phyloP scores from a whole-genome alignment of 306 rosid species.

The Sindora glabra region DNA sequence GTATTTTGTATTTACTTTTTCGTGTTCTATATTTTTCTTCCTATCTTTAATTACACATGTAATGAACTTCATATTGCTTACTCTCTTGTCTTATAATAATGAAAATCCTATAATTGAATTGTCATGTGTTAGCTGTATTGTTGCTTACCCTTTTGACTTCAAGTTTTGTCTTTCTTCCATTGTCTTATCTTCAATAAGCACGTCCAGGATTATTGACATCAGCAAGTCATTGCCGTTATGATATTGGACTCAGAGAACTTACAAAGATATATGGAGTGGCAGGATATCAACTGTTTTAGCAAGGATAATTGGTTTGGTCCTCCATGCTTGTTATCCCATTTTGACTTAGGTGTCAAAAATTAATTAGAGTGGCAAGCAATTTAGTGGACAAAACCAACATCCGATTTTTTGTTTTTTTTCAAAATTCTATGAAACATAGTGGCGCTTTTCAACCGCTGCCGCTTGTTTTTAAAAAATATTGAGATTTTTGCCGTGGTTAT shows the following conservation, averaged over 20 bases:
- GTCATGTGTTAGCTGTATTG: not conserved
- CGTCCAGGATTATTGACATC: slow-evolving; percentile 44
- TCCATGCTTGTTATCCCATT: not conserved
- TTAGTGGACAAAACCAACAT: too few species aligned
- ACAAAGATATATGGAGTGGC: slow-evolving; percentile 92
- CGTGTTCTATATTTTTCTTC: too few species aligned
- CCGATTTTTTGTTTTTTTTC: too few species aligned
- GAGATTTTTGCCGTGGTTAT: too few species aligned
- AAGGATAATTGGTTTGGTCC: too few species aligned
- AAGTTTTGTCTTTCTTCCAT: not conserved
- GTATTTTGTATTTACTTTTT: not conserved
- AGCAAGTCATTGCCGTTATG: slow-evolving; percentile 71
- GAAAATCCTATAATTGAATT: not conserved
- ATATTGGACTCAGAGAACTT: slow-evolving; percentile 77
- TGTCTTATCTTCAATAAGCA: slow-evolving; percentile 17
- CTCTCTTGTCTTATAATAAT: not conserved
- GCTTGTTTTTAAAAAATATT: too few species aligned
- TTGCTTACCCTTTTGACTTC: not conserved
- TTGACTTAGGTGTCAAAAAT: not conserved
- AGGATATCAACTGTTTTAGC: slow-evolving; percentile 34
- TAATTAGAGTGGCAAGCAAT: too few species aligned
- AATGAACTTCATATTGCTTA: not conserved
- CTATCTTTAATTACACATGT: not conserved
- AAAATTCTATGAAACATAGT: too few species aligned
- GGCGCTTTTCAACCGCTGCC: too few species aligned